Evolutionary conservation across 2,329 filamentous ascomycete species (phyloP).

Genomic region (Pseudogymnoascus pannorum): DNA sequence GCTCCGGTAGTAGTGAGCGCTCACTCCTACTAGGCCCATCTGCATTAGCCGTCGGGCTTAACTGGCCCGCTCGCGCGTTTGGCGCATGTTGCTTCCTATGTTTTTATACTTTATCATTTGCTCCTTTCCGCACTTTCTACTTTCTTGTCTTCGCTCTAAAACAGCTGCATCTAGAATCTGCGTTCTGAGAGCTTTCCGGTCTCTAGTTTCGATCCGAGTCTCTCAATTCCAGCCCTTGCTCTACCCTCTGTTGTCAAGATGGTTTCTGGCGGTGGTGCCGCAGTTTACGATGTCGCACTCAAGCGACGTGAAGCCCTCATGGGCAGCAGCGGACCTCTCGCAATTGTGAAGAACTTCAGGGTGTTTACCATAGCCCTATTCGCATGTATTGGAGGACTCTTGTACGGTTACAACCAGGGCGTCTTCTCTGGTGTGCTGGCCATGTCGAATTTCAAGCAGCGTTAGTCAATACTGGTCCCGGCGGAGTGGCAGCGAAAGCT

Average conservation of each 20-base stretch:
- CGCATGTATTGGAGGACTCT: conserved; percentile 53
- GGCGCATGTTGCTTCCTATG: not conserved
- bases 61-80: not conserved
- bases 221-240: not conserved
- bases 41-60: conserved; percentile 1
- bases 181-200: not conserved
- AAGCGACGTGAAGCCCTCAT: conserved; percentile 45
- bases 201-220: not conserved
- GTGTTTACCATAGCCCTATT: conserved; percentile 55
- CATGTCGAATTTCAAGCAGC: conserved; percentile 45
- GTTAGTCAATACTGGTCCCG: conserved; percentile 33
- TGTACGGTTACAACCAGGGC: conserved; percentile 62
- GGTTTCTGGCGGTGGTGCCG: conserved; percentile 25
- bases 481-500: conserved; percentile 19
- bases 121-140: not conserved
- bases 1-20: not conserved
- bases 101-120: conserved; percentile 1
- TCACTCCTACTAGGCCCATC: not conserved
- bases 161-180: not conserved
- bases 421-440: conserved; percentile 64
- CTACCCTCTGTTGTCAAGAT: conserved; percentile 16
- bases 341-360: conserved; percentile 51
- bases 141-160: not conserved
- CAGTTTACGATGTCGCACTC: conserved; percentile 45
- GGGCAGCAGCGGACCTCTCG: conserved; percentile 44